Conservation (phyloP, 148 eudicot species). For the Rhododendron griersonianum region DNA sequence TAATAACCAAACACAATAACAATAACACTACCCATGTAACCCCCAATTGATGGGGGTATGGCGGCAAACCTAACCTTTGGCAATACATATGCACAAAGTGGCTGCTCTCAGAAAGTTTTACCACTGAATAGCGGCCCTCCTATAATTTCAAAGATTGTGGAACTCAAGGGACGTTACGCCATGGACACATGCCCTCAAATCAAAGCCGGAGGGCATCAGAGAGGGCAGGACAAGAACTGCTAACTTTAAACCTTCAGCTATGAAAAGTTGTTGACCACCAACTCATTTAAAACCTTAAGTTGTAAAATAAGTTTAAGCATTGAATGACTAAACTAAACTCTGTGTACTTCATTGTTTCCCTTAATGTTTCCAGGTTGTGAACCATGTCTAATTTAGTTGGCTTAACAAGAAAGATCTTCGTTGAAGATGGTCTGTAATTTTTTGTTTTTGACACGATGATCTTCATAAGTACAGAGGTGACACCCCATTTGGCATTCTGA, state of each 20-base stretch:
- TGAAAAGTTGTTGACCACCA: neutral
- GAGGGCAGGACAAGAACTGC: too few relatives aligned
- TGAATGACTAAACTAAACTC: neutral
- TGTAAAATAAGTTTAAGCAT: neutral
- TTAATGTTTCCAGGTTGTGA: neutral
- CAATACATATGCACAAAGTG: neutral
- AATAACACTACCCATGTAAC: neutral
- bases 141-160: neutral
- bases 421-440: neutral
- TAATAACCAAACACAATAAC: neutral
- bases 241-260: too few relatives aligned
- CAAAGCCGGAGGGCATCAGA: neutral
- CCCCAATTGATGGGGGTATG: neutral
- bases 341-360: neutral
- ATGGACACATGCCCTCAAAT: neutral
- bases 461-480: neutral
- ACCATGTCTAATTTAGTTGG: neutral
- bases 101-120: neutral
- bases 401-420: neutral
- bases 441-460: neutral
- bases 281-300: neutral
- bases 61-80: too few relatives aligned
- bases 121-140: neutral
- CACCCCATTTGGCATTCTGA: neutral
- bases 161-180: neutral